A percentile compares a stretch with the other conserved stretches of the same genome.
phyloP scores from a whole-genome alignment of 2,329 filamentous ascomycete species.

The Tolypocladium album region DNA sequence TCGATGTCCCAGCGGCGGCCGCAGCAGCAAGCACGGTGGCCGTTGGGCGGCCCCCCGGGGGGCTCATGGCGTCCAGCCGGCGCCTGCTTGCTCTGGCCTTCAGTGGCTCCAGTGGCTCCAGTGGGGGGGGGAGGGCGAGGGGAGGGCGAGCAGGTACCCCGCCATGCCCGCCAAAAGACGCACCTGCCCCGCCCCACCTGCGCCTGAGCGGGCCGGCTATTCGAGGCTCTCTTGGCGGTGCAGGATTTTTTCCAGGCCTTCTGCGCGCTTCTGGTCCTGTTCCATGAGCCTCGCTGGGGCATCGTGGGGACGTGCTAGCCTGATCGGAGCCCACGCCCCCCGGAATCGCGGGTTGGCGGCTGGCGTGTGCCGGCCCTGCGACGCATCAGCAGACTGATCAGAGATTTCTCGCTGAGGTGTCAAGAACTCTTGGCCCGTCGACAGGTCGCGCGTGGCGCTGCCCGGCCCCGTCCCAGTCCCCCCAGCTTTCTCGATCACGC shows the following conservation, averaged over 20 bases:
- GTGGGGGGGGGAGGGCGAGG: not conserved
- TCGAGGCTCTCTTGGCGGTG: conserved; percentile 17
- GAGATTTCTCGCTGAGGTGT: conserved; percentile 7
- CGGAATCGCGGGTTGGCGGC: conserved; percentile 2
- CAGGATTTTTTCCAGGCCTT: conserved; percentile 4
- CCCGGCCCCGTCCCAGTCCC: not conserved
- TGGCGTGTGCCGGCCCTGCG: conserved; percentile 3
- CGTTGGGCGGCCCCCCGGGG: not conserved
- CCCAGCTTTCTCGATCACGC: not conserved
- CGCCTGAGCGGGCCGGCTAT: conserved; percentile 18
- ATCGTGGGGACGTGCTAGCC: conserved; percentile 5
- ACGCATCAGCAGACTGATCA: conserved; percentile 10
- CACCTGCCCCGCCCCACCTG: conserved; percentile 3
- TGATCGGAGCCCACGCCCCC: conserved; percentile 2
- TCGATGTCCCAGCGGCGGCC: not conserved
- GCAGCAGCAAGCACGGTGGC: not conserved
- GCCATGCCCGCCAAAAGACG: not conserved
- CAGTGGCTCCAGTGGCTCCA: not conserved
- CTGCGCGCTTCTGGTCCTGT: conserved; percentile 5
- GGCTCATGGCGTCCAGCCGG: not conserved
- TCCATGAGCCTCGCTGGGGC: conserved; percentile 1
- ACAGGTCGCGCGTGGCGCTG: not conserved
- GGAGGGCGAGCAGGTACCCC: not conserved
- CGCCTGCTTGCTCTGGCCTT: not conserved
- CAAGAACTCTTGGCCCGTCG: not conserved